Percentiles rank a stretch among this genome's conserved stretches.
phyloP scores from a whole-genome alignment of 345 rosid species.

The Dovyalis caffra region DNA sequence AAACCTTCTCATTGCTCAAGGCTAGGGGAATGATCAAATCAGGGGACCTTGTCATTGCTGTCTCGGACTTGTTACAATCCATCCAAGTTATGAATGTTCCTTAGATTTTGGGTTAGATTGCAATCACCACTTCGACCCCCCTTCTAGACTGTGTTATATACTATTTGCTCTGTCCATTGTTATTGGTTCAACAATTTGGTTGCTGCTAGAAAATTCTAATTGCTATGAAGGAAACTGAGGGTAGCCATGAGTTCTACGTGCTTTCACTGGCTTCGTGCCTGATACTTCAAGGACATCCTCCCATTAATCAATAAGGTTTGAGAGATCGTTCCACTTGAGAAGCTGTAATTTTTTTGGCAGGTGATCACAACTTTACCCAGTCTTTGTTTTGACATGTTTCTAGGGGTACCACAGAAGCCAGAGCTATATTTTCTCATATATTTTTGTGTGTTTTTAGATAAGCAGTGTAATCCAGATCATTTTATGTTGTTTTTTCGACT shows the following conservation, averaged over 20 bases:
- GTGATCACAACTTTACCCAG: constrained; percentile 7
- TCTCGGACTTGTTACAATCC: constrained; percentile 93
- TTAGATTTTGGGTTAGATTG: not conserved
- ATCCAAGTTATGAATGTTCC: constrained; percentile 97
- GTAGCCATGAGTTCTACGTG: not conserved
- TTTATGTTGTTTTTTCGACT: not conserved
- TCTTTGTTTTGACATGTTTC: not conserved
- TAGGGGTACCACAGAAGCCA: not conserved
- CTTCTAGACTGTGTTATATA: constrained; percentile 8
- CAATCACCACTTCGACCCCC: constrained; percentile 1
- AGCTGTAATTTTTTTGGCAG: not conserved
- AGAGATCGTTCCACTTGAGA: not conserved
- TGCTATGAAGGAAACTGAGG: not conserved
- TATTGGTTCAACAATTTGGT: constrained; percentile 14
- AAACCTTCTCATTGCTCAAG: constrained; percentile 88
- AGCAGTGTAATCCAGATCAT: not conserved
- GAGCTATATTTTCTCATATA: constrained; percentile 1
- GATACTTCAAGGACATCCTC: not conserved
- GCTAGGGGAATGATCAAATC: constrained; percentile 97
- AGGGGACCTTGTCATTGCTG: constrained; percentile 94
- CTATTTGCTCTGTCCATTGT: not conserved
- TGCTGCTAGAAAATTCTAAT: constrained; percentile 21
- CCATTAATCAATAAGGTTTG: not conserved
- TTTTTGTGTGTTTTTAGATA: not conserved
- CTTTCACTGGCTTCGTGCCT: not conserved